Conservation (phyloP, 2,329 filamentous ascomycete genomes). For the Penicillium sp. region DNA sequence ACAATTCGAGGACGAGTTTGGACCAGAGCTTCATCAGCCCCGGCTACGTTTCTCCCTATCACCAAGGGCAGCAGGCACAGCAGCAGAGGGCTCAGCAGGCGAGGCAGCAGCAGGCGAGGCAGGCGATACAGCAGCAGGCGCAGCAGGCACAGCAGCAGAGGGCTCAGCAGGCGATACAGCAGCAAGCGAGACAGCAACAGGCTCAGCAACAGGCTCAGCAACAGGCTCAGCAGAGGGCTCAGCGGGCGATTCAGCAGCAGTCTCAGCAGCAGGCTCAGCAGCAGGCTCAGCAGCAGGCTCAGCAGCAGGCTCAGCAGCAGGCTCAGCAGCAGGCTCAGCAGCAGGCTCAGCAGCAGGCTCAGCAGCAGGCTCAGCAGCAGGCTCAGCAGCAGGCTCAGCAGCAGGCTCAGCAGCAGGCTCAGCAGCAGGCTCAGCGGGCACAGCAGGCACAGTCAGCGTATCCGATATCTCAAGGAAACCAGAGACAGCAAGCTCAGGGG, state of each 20-base stretch:
- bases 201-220: not conserved
- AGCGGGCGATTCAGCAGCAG: too few species aligned
- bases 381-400: too few species aligned
- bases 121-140: not conserved
- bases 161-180: not conserved
- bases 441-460: not conserved
- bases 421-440: not conserved
- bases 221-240: too few species aligned
- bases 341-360: not conserved
- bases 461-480: not conserved
- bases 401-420: too few species aligned
- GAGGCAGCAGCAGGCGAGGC: not conserved
- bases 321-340: not conserved
- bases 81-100: too few species aligned
- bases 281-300: not conserved
- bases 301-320: not conserved
- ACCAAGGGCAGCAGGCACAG: not conserved
- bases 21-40: not conserved
- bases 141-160: too few species aligned
- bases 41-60: not conserved
- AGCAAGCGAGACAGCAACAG: not conserved
- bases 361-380: too few species aligned
- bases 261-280: too few species aligned
- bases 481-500: not conserved
- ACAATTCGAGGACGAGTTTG: not conserved